A percentile compares a stretch with the other conserved stretches of the same genome.
Conservation (phyloP, 2,329 filamentous ascomycete genomes). For the Diplodia corticola region DNA sequence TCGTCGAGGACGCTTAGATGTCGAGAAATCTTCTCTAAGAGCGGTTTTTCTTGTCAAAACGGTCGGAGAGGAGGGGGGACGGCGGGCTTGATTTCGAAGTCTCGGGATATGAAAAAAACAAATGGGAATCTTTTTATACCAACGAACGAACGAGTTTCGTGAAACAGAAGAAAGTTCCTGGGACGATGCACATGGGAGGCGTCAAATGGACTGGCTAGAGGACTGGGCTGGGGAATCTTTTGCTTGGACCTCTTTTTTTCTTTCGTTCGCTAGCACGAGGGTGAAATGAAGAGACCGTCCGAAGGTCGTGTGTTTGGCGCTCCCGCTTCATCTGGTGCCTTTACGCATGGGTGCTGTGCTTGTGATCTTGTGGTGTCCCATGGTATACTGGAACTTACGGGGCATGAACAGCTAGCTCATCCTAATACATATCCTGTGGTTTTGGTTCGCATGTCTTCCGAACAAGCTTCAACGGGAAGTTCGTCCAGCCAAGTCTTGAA, state of each 20-base stretch:
- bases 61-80: neutral
- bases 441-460: neutral
- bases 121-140: constrained; percentile 1
- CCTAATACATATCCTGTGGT: neutral
- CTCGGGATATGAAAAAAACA: neutral
- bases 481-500: neutral
- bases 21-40: neutral
- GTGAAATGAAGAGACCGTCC: constrained; percentile 12
- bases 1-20: constrained; percentile 69
- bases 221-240: neutral
- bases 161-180: neutral
- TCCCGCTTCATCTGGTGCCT: neutral
- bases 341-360: neutral
- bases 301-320: constrained; percentile 8
- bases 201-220: neutral
- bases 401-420: neutral
- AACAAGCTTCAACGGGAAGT: neutral
- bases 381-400: neutral
- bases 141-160: neutral
- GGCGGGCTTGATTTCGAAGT: neutral
- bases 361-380: neutral
- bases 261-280: neutral
- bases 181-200: neutral
- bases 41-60: neutral
- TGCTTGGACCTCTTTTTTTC: neutral